Evolutionary conservation across 805 yeast species (phyloP), one percentile per base, ranked within the genome.

Genomic region (Debaryomyces tyrocola): DNA sequence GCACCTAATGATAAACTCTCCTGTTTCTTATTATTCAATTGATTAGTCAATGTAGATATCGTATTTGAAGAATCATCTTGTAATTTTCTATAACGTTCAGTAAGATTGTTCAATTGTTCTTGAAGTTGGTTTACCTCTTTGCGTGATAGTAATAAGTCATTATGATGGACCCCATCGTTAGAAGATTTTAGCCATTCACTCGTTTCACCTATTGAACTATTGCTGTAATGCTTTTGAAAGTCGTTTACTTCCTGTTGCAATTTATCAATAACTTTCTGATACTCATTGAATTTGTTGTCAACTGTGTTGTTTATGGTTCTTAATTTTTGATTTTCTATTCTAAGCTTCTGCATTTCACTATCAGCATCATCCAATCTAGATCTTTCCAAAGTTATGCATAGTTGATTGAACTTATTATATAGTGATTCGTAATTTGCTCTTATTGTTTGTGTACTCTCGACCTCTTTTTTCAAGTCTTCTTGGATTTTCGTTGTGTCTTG

Each of bases 221-320:
- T 42, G 15, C 37, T 43, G 33, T 40, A 41, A 7, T 40, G 20
- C 15, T 52, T 57, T 34, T 58, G 62, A 40, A 67, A 57, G 3
- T 60, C 63, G 37, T 61, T 58, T 6, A 69, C 67, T 41, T 69
- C 73, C 12, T 49, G 47, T 45, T 67, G 71, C 8, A 69, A 55
- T 14, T 53, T 49, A 41, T 66, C 68, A 14, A 69, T 67, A 21
- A 59, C 52, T 3, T 46, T 48, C 48, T 67, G 69, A 45, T 67
- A 66, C 39, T 64, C 62, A 11, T 60, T 60, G 17, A 68, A 58
- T 38, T 63, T 67, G 9, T 51, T 43, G 33, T 59, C 61, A 17
- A 66, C 58, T 2, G 54, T 46, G 15, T 51, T 39, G 39, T 63
- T 57, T 7, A 57, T 45, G 6, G 45, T 40, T 2, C 40, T 41